Base-by-base conservation (phyloP, 116 monocot genomes). In the Iris pallida region DNA sequence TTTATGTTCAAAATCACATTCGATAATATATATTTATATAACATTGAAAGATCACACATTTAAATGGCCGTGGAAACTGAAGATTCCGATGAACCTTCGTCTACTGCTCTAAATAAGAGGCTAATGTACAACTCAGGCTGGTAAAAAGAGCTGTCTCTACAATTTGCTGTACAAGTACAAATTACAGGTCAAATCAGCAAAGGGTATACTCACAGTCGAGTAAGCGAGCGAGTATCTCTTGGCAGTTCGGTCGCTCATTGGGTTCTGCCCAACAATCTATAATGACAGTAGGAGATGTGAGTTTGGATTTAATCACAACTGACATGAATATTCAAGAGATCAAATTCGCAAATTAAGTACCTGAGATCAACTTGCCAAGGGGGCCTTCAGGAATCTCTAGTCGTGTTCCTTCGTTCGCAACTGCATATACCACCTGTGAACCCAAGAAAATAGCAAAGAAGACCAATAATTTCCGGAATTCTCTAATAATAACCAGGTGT, bases 361-460 rank as follows among this genome's bases (percentile, higher is more conserved):
- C 97, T 74, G 78, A 73, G 19, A 92, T 97, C 19, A 97, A 78
- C 60, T 83, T 97, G 48, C 97, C 90, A 8, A 97, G 81, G 45
- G 97, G 90, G 14, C 90, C 87, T 44, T 88, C 97, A 41, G 92
- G 92, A 63, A 92, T 82, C 48, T 92, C 90, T 56, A 90, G 45
- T 48, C 85, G 83, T 14, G 78, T 69, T 41, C 87, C 88, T 74
- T 92, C 81, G 61, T 92, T 97, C 4, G 97, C 92, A 68, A 97
- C 97, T 30, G 81, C 77, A 76, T 92, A 84, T 49, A 97, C 79
- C 10, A 97, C 92, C 96, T 96, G 47, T 10, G 54, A 61, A 59
- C 0, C 13, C 0, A 45, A 54, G 20, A 62, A 1, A 40, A 47
- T 30, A 30, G 30, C 30, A 30, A 30, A 30, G 30, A 30, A 30